phyloP scores from a whole-genome alignment of 2,329 filamentous ascomycete species.

The Mycogone perniciosa region DNA sequence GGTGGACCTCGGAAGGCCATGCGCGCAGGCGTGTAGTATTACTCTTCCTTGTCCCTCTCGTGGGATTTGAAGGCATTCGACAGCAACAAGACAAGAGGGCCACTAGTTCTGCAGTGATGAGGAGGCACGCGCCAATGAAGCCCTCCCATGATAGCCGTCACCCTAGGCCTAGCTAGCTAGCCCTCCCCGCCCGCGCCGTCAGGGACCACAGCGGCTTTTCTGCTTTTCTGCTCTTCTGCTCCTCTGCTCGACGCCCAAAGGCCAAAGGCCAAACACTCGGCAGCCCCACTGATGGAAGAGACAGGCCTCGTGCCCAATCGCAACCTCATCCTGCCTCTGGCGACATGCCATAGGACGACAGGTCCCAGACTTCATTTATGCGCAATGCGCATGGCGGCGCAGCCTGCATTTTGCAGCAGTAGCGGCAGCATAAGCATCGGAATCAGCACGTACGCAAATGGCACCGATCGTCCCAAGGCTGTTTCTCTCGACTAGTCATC shows the following conservation, averaged over 20 bases:
- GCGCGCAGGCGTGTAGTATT: neutral
- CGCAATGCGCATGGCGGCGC: conserved; percentile 39
- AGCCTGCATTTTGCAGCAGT: conserved; percentile 21
- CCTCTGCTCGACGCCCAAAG: neutral
- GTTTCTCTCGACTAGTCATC: conserved; percentile 1
- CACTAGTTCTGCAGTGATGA: conserved; percentile 3
- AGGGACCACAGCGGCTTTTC: conserved; percentile 9
- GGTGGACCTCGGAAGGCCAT: conserved; percentile 1
- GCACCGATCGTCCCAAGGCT: conserved; percentile 11
- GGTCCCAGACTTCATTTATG: conserved; percentile 19
- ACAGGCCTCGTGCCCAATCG: conserved; percentile 33
- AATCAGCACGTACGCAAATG: neutral
- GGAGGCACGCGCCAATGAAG: conserved; percentile 9
- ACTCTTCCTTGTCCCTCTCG: neutral
- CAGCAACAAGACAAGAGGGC: conserved; percentile 2
- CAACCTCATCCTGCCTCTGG: conserved; percentile 18
- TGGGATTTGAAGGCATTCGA: neutral
- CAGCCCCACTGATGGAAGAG: conserved; percentile 5
- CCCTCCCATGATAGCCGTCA: neutral
- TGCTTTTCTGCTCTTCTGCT: neutral
- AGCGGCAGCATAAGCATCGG: conserved; percentile 3
- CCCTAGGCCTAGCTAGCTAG: conserved; percentile 2
- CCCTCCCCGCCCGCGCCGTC: conserved; percentile 8
- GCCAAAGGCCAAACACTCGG: conserved; percentile 3
- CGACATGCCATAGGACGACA: conserved; percentile 16